Evolutionary conservation across 2,329 filamentous ascomycete species (phyloP), one percentile per base, ranked within the genome.

Genomic region (Elsinoe arachidis): DNA sequence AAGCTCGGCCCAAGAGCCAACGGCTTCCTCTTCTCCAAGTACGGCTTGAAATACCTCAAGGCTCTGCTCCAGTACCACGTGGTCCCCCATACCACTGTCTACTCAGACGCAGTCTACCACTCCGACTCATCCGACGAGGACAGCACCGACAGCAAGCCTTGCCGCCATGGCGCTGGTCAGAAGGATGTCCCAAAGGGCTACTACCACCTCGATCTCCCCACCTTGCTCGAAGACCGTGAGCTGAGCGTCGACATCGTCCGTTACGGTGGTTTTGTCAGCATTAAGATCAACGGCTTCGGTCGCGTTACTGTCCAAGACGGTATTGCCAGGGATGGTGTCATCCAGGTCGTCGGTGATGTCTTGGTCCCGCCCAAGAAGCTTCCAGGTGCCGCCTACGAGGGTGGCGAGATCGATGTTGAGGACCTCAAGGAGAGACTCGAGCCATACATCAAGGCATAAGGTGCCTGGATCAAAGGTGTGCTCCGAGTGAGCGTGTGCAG

Each of bases 1-100:
- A 81, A 81, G 62, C 83, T 96, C 1, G 89, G 90, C 0, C 79
- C 81, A 1, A 77, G 70, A 57, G 81, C 86, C 65, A 95, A 92
- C 67, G 87, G 84, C 19, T 96, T 95, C 78, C 77, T 96, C 3
- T 96, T 96, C 78, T 88, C 86, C 59, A 76, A 81, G 26, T 80
- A 78, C 55, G 91, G 91, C 1, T 76, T 80, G 61, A 85, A 85
- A 69, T 95, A 89, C 68, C 80, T 96, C 15, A 83, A 81, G 62
- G 88, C 88, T 0, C 74, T 96, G 46, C 76, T 95, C 14, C 77
- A 88, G 73, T 95, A 95, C 68, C 87, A 92, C 66, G 78, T 91
- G 51, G 86, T 86, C 1, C 79, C 83, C 41, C 82, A 88, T 65
- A 79, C 84, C 59, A 91, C 87, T 0, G 74, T 95, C 0, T 96